A percentile compares a stretch with the other conserved stretches of the same genome.
These are phyloP conservation scores for Ilex asprella DNA, from an alignment of 257 asterid species.

Conservation along the genomic window DNA sequence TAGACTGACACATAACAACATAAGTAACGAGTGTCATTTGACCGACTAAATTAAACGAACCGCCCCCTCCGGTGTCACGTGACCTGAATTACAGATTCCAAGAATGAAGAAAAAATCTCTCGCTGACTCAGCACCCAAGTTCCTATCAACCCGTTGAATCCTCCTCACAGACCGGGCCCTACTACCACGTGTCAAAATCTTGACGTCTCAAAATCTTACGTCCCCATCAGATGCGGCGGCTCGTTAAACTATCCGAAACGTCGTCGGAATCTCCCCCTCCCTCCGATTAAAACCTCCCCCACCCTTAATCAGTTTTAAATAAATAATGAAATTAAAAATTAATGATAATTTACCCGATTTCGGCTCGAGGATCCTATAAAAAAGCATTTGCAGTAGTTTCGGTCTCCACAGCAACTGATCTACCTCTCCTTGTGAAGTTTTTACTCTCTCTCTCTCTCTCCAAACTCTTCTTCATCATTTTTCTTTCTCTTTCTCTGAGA, in stretches of 20 bases:
- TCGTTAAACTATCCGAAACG: not conserved
- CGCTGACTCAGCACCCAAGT: not conserved
- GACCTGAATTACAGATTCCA: not conserved
- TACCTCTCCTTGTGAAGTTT: not conserved
- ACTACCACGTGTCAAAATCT: not conserved
- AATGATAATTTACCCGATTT: not conserved
- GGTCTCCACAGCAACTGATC: not conserved
- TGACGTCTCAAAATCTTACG: not conserved
- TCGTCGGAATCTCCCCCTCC: not conserved
- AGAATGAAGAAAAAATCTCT: too few relatives aligned
- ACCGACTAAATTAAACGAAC: not conserved
- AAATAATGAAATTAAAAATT: not conserved
- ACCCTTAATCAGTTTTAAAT: not conserved
- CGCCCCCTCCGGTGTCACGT: not conserved
- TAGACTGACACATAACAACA: too few relatives aligned
- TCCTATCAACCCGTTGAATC: not conserved
- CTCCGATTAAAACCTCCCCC: not conserved
- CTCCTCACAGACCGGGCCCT: not conserved
- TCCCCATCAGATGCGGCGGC: not conserved
- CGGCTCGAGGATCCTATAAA: conserved; percentile 1
- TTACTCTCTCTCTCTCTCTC: not conserved
- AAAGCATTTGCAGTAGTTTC: not conserved
- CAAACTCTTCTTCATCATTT: not conserved
- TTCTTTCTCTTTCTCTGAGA: not conserved
- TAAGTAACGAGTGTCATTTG: not conserved